Evolutionary conservation across 495 filamentous ascomycete species (phyloP), one percentile per base, ranked within the genome.

Genomic region (Penicillium lagena): DNA sequence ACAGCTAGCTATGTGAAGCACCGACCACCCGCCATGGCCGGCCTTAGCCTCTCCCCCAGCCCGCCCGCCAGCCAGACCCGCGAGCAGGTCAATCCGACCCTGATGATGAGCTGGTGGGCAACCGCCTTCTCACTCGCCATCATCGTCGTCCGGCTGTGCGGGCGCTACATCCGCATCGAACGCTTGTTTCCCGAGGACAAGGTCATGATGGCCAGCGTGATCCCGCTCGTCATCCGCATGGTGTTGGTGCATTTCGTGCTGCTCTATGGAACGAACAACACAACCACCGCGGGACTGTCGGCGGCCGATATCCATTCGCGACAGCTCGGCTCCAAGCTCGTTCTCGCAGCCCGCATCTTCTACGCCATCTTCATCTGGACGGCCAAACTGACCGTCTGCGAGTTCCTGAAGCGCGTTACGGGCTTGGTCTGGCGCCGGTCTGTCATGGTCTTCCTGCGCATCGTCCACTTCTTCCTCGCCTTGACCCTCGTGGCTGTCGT

Each of bases 61-160:
- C 79, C 83, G 8, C 86, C 86, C 37, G 70, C 74, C 41, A 66
- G 73, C 40, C 77, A 74, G 48, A 65, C 73, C 50, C 67, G 56
- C 38, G 29, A 55, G 9, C 56, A 82, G 28, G 76, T 87, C 65
- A 84, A 88, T 48, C 81, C 88, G 15, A 89, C 87, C 0, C 75
- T 98, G 34, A 72, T 96, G 42, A 88, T 93, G 55, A 90, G 86
- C 58, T 96, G 89, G 87, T 96, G 93, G 93, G 88, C 87, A 46
- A 94, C 89, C 7, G 70, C 69, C 7, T 93, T 94, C 58, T 86
- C 89, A 29, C 66, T 89, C 38, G 75, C 78, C 32, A 86, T 96
- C 48, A 95, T 98, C 47, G 46, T 89, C 12, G 71, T 88, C 29
- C 79, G 93, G 1, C 62, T 96, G 9, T 64, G 58, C 43, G 90